Evolutionary conservation across 768 basidiomycete species (phyloP).

Genomic region (Clitopilus hobsonii): DNA sequence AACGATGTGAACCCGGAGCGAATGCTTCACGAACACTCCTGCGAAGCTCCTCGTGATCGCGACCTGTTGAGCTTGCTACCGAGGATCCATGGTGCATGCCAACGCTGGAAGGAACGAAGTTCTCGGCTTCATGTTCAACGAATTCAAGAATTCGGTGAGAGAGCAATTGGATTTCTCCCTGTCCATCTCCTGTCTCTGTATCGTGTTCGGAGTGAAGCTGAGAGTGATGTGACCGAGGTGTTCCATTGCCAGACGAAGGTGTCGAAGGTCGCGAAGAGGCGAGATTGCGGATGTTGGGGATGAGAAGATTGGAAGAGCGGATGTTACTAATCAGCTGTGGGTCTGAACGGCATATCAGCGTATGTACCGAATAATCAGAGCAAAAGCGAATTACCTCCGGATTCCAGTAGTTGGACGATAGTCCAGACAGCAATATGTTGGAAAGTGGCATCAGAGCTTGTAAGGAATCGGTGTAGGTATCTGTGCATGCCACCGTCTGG

Average conservation of each 20-base stretch:
- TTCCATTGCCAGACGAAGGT: constrained; percentile 69
- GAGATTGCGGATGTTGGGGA: constrained; percentile 83
- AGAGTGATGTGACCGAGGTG: constrained; percentile 67
- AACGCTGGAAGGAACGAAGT: constrained; percentile 53
- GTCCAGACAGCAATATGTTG: constrained; percentile 99
- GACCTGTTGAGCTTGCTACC: constrained; percentile 52
- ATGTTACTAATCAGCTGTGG: constrained; percentile 88
- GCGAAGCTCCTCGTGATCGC: constrained; percentile 77
- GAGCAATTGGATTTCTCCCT: constrained; percentile 86
- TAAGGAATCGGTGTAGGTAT: constrained; percentile 92
- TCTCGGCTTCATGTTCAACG: constrained; percentile 71
- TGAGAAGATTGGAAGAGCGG: constrained; percentile 73
- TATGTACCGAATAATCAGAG: neutral
- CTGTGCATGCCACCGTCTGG: constrained; percentile 96
- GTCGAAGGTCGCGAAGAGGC: constrained; percentile 67
- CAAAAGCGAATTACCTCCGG: constrained; percentile 56
- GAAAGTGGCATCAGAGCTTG: constrained; percentile 93
- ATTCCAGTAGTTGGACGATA: constrained; percentile 94
- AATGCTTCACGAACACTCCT: constrained; percentile 83
- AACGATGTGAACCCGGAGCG: constrained; percentile 57
- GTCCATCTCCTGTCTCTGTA: constrained; percentile 82
- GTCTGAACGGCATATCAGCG: constrained; percentile 39
- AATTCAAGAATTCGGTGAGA: constrained; percentile 84
- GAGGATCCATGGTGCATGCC: constrained; percentile 71
- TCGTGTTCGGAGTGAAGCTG: constrained; percentile 72